These are phyloP conservation scores for Lagenaria siceraria DNA, from an alignment of 306 rosid species.

Conservation along the genomic window DNA sequence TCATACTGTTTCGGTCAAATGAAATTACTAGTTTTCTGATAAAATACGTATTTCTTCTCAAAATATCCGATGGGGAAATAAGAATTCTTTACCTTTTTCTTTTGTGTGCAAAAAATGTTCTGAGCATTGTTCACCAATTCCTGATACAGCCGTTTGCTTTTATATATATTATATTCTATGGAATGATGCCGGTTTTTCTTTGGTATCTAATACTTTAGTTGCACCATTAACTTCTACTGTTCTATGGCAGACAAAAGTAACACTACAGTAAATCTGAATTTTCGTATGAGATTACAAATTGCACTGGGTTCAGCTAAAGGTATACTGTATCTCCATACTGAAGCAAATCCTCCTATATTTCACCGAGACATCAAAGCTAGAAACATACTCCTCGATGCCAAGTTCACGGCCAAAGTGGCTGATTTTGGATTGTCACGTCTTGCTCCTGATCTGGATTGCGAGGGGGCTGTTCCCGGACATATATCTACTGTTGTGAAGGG, in stretches of 20 bases:
- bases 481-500: slow-evolving; percentile 89
- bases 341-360: slow-evolving; percentile 89
- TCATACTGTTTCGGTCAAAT: neutral
- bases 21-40: neutral
- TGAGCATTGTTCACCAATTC: neutral
- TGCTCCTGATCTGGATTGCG: slow-evolving; percentile 51
- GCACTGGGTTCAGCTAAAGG: slow-evolving; percentile 87
- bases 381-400: slow-evolving; percentile 72
- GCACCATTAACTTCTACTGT: slow-evolving; percentile 3
- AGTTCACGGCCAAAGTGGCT: slow-evolving; percentile 63
- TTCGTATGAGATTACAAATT: slow-evolving; percentile 43
- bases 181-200: neutral
- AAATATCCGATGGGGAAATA: neutral
- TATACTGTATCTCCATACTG: slow-evolving; percentile 74
- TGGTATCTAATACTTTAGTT: neutral
- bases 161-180: neutral
- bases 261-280: slow-evolving; percentile 27
- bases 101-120: neutral
- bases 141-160: neutral
- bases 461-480: slow-evolving; percentile 44
- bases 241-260: slow-evolving; percentile 35
- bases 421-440: slow-evolving; percentile 91
- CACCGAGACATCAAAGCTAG: slow-evolving; percentile 88
- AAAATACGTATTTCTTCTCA: neutral
- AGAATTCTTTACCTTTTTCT: neutral